A percentile compares a stretch with the other conserved stretches of the same genome.
phyloP scores from a whole-genome alignment of 2,329 filamentous ascomycete species.

The Colletotrichum australisinense region DNA sequence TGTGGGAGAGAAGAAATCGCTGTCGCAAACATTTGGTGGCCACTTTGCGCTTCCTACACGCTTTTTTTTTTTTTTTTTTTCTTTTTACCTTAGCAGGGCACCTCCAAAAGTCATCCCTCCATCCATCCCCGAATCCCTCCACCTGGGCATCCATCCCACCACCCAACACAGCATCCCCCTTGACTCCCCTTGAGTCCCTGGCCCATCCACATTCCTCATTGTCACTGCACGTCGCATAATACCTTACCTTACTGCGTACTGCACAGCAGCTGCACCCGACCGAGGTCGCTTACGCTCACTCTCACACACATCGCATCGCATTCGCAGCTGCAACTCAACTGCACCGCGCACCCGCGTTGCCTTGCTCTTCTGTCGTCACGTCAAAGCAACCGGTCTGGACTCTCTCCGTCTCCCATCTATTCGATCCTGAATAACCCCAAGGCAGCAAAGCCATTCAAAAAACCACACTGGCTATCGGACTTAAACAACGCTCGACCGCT shows the following conservation, averaged over 20 bases:
- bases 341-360: neutral
- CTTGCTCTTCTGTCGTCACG: neutral
- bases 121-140: too few relatives aligned
- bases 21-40: too few relatives aligned
- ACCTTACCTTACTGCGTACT: neutral
- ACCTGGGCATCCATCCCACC: neutral
- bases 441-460: constrained; percentile 17
- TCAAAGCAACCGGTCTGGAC: neutral
- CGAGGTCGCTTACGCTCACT: neutral
- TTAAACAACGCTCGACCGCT: constrained; percentile 1
- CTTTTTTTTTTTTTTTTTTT: too few relatives aligned
- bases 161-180: neutral
- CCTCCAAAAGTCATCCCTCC: too few relatives aligned
- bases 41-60: too few relatives aligned
- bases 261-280: neutral
- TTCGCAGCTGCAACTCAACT: neutral
- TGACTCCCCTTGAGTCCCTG: neutral
- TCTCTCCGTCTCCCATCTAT: neutral
- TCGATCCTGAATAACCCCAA: neutral
- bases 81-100: too few relatives aligned
- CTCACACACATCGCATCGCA: neutral
- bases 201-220: neutral
- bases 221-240: neutral
- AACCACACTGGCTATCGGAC: constrained; percentile 19
- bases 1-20: too few relatives aligned